Evolutionary conservation across 2,329 filamentous ascomycete genomes (phyloP).

Genomic region (Salinomyces thailandicus): DNA sequence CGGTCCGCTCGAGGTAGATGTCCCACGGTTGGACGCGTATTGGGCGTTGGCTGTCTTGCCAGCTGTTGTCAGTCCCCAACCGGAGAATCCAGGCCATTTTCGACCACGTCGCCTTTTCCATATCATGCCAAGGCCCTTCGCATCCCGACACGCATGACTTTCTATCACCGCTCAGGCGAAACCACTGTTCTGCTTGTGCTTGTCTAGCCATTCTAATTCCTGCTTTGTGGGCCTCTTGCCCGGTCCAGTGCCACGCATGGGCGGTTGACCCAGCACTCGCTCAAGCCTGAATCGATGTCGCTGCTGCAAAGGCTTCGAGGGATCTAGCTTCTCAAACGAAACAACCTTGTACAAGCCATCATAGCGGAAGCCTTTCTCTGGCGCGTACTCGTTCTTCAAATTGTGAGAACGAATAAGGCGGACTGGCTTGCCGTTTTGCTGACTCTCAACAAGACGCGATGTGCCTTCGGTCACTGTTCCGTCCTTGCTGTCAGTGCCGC

Average conservation of each 20-base stretch:
- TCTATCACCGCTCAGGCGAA: too few relatives aligned
- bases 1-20: too few relatives aligned
- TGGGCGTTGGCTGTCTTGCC: too few relatives aligned
- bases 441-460: constrained; percentile 32
- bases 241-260: constrained; percentile 35
- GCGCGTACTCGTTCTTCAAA: constrained; percentile 33
- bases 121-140: too few relatives aligned
- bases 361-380: constrained; percentile 43
- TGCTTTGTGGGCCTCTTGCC: constrained; percentile 34
- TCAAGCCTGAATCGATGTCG: constrained; percentile 40
- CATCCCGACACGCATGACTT: too few relatives aligned
- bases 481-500: constrained; percentile 37
- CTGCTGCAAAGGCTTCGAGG: constrained; percentile 28
- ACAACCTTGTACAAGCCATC: constrained; percentile 47
- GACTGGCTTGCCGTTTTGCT: constrained; percentile 30
- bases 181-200: constrained; percentile 13
- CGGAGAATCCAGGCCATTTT: too few relatives aligned
- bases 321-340: constrained; percentile 30
- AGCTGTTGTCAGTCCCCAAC: too few relatives aligned
- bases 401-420: constrained; percentile 42
- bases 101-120: too few relatives aligned
- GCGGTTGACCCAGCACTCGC: constrained; percentile 34
- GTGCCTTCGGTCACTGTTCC: constrained; percentile 31
- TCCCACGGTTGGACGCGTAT: too few relatives aligned
- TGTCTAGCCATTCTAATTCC: constrained; percentile 23